Base-by-base conservation (phyloP, 139 green algal species). In the Eudorina sp. region DNA sequence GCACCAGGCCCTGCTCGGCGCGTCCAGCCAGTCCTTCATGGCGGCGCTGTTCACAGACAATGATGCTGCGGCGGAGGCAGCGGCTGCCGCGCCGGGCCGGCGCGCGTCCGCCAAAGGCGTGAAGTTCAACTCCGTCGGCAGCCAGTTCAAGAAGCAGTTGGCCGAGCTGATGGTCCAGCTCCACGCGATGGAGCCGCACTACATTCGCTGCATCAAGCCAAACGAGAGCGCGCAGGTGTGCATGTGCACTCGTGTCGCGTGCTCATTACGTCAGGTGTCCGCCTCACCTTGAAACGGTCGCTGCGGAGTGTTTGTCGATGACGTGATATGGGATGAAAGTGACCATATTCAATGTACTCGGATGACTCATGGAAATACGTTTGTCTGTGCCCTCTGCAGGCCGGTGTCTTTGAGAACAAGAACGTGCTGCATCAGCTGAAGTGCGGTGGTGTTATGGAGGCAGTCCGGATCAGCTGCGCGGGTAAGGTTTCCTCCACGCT, bases 151-250 rank as follows among this genome's bases (percentile, higher is more conserved):
- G 95, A 94, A 94, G 86, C 98, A 99, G 95, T 95, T 99, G 75
- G 90, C 79, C 1, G 96, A 98, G 51, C 94, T 99, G 29, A 99
- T 99, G 97, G 83, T 93, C 34, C 95, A 97, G 81, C 95, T 99
- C 83, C 94, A 96, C 86, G 74, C 85, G 34, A 99, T 99, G 93
- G 96, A 99, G 93, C 98, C 98, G 43, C 98, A 99, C 93, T 99
- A 99, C 94, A 96, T 99, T 66, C 98, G 98, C 90, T 99, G 98
- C 94, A 98, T 99, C 92, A 99, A 99, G 93, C 98, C 98, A 82
- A 99, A 99, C 94, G 55, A 90, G 69, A 87, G 81, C 62, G 81
- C 64, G 45, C 45, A 87, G 81, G 81, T 78, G 19, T 6, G n/a
- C n/a, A n/a, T n/a, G n/a, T n/a, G n/a, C n/a, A n/a, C n/a, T n/a